Percentiles rank a stretch among this genome's conserved stretches.
Evolutionary conservation across 2,329 filamentous ascomycete species (phyloP).

Genomic region (Cadophora luteo-olivacea): DNA sequence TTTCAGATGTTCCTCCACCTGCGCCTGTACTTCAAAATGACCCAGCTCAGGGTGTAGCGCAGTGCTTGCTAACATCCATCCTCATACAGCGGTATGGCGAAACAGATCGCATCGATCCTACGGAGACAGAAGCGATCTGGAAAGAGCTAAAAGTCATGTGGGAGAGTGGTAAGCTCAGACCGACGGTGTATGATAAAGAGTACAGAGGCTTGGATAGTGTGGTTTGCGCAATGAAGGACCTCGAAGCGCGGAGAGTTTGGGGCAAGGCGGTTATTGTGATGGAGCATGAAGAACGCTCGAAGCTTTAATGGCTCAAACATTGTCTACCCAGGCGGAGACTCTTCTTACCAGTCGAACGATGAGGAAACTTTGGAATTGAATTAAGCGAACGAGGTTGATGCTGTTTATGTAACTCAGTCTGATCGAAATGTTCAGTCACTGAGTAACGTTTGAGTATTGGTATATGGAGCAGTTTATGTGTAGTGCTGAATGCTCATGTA

Average conservation of each 20-base stretch:
- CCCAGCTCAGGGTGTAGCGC: too few species aligned
- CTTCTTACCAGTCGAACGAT: too few species aligned
- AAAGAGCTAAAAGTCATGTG: conserved; percentile 56
- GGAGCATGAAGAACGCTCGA: conserved; percentile 23
- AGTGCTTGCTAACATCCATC: conserved; percentile 1
- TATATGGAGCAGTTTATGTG: neutral
- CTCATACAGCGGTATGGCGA: conserved; percentile 60
- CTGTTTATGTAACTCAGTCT: neutral
- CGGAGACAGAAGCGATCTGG: conserved; percentile 57
- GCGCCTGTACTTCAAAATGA: too few species aligned
- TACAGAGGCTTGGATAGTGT: conserved; percentile 59
- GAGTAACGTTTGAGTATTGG: too few species aligned
- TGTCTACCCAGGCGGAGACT: too few species aligned
- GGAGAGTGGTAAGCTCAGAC: conserved; percentile 53
- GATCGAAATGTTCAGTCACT: too few species aligned
- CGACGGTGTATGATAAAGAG: conserved; percentile 55
- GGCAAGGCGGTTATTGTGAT: conserved; percentile 62
- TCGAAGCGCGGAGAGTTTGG: conserved; percentile 56
- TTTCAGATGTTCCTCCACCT: too few species aligned
- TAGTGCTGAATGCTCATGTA: neutral
- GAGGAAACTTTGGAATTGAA: too few species aligned
- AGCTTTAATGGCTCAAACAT: neutral
- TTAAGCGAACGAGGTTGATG: neutral
- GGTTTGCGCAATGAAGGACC: conserved; percentile 56
- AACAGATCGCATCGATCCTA: conserved; percentile 56